Conservation (phyloP, 495 filamentous ascomycete species). For the Trichocladium antarcticum region DNA sequence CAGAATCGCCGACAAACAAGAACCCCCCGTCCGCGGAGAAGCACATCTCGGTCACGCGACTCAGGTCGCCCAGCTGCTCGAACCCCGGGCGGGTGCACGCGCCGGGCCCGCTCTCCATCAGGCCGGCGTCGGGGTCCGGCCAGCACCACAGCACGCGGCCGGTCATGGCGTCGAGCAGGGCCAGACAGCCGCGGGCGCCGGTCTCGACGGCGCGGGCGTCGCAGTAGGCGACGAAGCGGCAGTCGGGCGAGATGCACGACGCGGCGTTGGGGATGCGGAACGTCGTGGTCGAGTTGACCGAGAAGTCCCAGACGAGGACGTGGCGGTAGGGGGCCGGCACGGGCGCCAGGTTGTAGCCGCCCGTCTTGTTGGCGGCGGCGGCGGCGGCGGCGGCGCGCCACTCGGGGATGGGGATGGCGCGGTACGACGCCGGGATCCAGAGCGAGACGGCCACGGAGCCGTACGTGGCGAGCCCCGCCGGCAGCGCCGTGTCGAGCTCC, state of each 20-base stretch:
- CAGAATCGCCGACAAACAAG: constrained; percentile 23
- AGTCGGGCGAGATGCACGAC: constrained; percentile 27
- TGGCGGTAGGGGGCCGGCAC: constrained; percentile 21
- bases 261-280: constrained; percentile 28
- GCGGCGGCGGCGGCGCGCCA: constrained; percentile 17
- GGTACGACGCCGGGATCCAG: constrained; percentile 29
- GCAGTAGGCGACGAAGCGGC: constrained; percentile 27
- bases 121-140: constrained; percentile 24
- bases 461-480: constrained; percentile 24
- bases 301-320: constrained; percentile 30
- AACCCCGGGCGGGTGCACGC: constrained; percentile 8
- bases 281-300: constrained; percentile 22
- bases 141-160: constrained; percentile 27
- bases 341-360: constrained; percentile 24
- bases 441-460: constrained; percentile 27
- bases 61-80: constrained; percentile 20
- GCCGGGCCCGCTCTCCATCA: constrained; percentile 8
- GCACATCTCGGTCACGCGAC: constrained; percentile 22
- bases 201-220: constrained; percentile 20
- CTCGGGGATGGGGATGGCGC: constrained; percentile 23
- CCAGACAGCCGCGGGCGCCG: constrained; percentile 23
- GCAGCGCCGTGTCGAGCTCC: constrained; percentile 29
- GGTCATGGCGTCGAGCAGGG: constrained; percentile 26
- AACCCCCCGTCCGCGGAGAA: constrained; percentile 27
- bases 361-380: constrained; percentile 13